These are phyloP conservation scores for Inga laurina DNA, from an alignment of 306 rosid species.

Conservation along the genomic window DNA sequence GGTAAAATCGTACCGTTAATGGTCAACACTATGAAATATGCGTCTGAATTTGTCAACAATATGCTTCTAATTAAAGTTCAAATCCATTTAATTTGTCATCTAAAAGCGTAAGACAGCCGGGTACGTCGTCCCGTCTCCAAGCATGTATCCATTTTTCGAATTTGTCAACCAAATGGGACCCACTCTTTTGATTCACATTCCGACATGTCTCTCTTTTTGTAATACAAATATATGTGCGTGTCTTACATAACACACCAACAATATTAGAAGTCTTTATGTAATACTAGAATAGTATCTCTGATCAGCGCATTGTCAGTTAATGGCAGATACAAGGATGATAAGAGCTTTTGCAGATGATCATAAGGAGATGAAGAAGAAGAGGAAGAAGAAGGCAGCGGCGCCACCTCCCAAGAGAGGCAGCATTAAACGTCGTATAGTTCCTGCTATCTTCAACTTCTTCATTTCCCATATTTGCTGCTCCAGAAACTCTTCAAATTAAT, in stretches of 20 bases:
- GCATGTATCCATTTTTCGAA: too few relatives aligned
- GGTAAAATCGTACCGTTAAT: too few relatives aligned
- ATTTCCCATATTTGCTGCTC: background rate
- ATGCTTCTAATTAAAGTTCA: background rate
- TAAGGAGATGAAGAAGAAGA: background rate
- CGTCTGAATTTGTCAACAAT: background rate
- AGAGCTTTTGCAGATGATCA: background rate
- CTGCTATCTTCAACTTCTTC: background rate
- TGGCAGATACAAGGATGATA: background rate
- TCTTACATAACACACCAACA: background rate
- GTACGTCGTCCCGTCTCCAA: background rate
- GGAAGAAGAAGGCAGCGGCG: too few relatives aligned
- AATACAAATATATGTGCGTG: background rate
- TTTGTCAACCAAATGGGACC: background rate
- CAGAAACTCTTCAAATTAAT: too few relatives aligned
- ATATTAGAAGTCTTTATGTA: too few relatives aligned
- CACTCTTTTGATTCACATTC: background rate
- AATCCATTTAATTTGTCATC: background rate
- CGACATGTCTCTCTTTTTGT: background rate
- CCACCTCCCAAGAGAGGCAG: background rate
- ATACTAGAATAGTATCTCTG: background rate
- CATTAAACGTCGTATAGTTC: background rate
- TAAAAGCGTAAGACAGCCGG: background rate
- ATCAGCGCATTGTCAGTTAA: background rate
- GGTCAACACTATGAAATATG: too few relatives aligned